Evolutionary conservation across 768 basidiomycete genomes (phyloP).

Genomic region (Lentinula lateritia): DNA sequence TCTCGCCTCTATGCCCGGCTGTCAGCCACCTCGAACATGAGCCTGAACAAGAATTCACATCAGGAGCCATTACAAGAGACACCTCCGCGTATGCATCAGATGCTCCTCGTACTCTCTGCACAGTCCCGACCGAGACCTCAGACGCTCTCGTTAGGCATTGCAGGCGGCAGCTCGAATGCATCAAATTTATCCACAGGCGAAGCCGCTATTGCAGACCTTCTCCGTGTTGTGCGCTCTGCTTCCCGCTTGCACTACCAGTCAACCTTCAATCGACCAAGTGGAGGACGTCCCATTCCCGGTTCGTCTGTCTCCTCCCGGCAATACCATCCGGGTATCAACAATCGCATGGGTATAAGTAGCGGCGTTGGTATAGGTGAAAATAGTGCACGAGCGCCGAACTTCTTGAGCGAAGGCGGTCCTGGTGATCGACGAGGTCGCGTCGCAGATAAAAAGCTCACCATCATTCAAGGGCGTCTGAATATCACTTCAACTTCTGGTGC

Average conservation of each 20-base stretch:
- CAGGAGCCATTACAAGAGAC: conserved; percentile 55
- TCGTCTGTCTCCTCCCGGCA: conserved; percentile 14
- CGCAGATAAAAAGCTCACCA: conserved; percentile 36
- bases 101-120: conserved; percentile 75
- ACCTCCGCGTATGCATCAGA: conserved; percentile 71
- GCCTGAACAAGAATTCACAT: conserved; percentile 10
- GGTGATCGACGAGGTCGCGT: conserved; percentile 78
- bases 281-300: conserved; percentile 16
- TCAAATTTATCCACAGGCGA: conserved; percentile 60
- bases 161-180: conserved; percentile 26
- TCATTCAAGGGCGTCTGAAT: conserved; percentile 29
- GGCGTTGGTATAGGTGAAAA: background rate
- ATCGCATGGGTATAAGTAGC: conserved; percentile 9
- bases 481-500: conserved; percentile 24
- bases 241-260: conserved; percentile 26
- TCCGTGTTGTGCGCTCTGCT: conserved; percentile 55
- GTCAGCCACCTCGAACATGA: conserved; percentile 30
- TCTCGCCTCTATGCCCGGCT: conserved; percentile 52
- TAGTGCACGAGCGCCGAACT: conserved; percentile 42
- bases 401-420: conserved; percentile 67
- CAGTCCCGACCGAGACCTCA: conserved; percentile 56
- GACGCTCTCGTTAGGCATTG: conserved; percentile 51
- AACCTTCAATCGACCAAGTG: conserved; percentile 13
- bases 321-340: conserved; percentile 6
- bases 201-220: conserved; percentile 60